These are phyloP conservation scores for Alternaria metachromatica DNA, from an alignment of 2,329 filamentous ascomycete genomes.

Conservation along the genomic window DNA sequence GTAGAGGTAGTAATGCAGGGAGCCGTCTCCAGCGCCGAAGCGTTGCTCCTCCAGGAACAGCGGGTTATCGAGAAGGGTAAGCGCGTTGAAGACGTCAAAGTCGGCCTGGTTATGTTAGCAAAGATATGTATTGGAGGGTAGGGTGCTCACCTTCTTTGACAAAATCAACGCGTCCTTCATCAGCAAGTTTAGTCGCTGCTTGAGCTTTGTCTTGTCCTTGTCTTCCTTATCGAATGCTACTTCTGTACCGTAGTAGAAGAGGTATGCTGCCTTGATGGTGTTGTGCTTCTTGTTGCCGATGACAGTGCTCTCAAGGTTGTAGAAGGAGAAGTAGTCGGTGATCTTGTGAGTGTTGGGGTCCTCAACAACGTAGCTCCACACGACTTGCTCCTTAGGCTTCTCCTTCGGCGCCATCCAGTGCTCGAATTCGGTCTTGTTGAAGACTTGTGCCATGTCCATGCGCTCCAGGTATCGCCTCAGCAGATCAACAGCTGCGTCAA, in stretches of 20 bases:
- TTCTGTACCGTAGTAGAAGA: slow-evolving; percentile 96
- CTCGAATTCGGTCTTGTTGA: slow-evolving; percentile 78
- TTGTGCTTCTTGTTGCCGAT: slow-evolving; percentile 81
- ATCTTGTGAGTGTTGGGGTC: slow-evolving; percentile 75
- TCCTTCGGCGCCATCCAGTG: slow-evolving; percentile 84
- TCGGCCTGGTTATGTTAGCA: slow-evolving; percentile 57
- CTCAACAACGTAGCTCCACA: slow-evolving; percentile 92
- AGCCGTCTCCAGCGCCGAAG: slow-evolving; percentile 92
- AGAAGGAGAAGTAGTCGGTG: slow-evolving; percentile 97
- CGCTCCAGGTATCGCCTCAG: slow-evolving; percentile 78
- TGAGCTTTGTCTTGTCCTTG: slow-evolving; percentile 65
- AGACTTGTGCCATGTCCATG: slow-evolving; percentile 85
- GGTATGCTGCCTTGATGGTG: slow-evolving; percentile 85
- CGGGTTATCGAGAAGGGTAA: slow-evolving; percentile 91
- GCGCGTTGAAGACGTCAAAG: slow-evolving; percentile 96
- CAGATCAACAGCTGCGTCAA: slow-evolving; percentile 76
- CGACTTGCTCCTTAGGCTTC: slow-evolving; percentile 69
- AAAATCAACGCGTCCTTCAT: slow-evolving; percentile 86
- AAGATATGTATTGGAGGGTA: background rate
- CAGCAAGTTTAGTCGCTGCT: slow-evolving; percentile 79
- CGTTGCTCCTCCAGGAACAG: slow-evolving; percentile 93
- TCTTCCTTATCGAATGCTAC: slow-evolving; percentile 66
- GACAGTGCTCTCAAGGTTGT: slow-evolving; percentile 90
- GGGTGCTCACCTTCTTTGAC: slow-evolving; percentile 70
- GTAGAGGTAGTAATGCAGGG: slow-evolving; percentile 96